Evolutionary conservation across 768 basidiomycete genomes (phyloP), one percentile per base, ranked within the genome.

Genomic region (Kwoniella sp.): DNA sequence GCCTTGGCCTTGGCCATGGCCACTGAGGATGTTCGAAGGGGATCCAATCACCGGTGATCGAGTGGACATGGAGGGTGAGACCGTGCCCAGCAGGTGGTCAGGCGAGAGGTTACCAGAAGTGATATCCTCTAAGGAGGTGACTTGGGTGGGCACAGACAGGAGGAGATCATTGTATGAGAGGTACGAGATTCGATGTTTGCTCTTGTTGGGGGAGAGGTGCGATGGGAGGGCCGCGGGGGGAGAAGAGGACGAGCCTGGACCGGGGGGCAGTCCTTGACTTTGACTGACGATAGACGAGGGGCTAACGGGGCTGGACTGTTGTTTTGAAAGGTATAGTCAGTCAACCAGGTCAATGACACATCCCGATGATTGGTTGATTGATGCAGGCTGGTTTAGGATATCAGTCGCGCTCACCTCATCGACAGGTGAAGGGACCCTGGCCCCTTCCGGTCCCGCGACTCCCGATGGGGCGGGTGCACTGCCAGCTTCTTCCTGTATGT

Each of bases 141-240:
- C 86, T 10, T 88, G 84, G 0, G 87, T 83, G 0, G 92, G 92
- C 0, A 90, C 86, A 0, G 88, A 89, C 0, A 88, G 82, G 46
- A 94, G 85, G 1, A 94, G 84, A 78, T 94, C 92, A 26, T 88
- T 85, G 79, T 93, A 93, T 2, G 91, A 90, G 80, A 94, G 85
- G 83, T 93, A 95, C 0, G 91, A 92, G 57, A 79, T 77, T 17
- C 78, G 77, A 27, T 73, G 71, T 44, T 65, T 64, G 51, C 68
- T 67, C 61, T 68, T 61, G 51, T 62, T 58, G 12, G 67, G 65
- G 13, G 66, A 53, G 60, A 72, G 64, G 58, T 69, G 73, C 24
- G 68, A 58, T 17, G 70, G 68, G 36, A 77, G 30, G n/a, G 74
- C 64, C n/a, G 63, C 21, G 13, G 69, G 67, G 2, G 65, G 67